Evolutionary conservation across 177 flowering plant genomes (phyloP), one percentile per base, ranked within the genome.

Genomic region (Vitis hybrid): DNA sequence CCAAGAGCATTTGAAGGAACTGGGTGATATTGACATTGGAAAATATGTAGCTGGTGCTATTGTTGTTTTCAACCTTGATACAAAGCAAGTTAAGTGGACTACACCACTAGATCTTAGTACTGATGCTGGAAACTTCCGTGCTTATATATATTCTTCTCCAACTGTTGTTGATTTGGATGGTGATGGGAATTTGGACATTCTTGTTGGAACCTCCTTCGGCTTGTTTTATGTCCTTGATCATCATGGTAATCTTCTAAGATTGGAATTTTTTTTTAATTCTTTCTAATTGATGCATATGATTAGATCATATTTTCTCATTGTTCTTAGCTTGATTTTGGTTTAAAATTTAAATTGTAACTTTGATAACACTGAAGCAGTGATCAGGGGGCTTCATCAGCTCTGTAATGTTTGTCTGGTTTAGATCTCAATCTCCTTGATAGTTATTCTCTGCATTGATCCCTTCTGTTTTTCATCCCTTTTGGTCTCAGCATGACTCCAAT

Each of bases 1-100:
- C 72, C 89, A 89, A 32, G 97, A 92, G 76, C 94, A 89, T 85
- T 73, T 83, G 70, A 84, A 87, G 76, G 99, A 96, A 50, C 76
- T 96, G 76, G 97, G 97, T 72, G 95, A 81, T 64, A 85, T 96
- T 74, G 93, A 92, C 67, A 89, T 94, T 69, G 91, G 84, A 65
- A 96, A 96, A 73, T 96, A 92, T 80, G 91, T 96, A 23, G 98
- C 94, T 50, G 85, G 95, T 61, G 84, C 86, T 19, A 92, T 96
- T 75, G 99, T 94, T 77, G 99, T 91, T 72, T 91, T 96, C 80
- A 88, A 96, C 83, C 97, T 96, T 51, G 97, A 92, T 56, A 91
- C 98, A 48, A 93, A 87, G 83, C 95, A 96, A 88, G 89, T 96
- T 69, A 96, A 96, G 80, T 96, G 99, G 99, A 85, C 85, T 23